These are phyloP conservation scores for Penicillium oxalicum DNA, from an alignment of 2,329 filamentous ascomycete genomes.

Conservation along the genomic window DNA sequence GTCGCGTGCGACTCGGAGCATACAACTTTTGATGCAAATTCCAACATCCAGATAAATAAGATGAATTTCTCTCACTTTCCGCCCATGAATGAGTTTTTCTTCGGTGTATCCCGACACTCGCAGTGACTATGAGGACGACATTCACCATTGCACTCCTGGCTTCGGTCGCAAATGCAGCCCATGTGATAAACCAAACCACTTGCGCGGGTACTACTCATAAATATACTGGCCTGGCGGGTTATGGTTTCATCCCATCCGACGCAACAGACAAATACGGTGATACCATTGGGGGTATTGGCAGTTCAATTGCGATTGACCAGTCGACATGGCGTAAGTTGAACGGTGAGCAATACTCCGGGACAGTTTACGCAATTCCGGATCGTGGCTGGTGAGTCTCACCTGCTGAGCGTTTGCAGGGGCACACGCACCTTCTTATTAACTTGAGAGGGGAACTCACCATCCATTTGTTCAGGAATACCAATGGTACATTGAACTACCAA, in stretches of 20 bases:
- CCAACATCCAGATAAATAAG: neutral
- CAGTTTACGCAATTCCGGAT: constrained; percentile 60
- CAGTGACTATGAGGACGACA: constrained; percentile 19
- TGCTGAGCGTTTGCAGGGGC: neutral
- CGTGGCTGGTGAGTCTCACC: constrained; percentile 53
- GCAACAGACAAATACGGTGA: constrained; percentile 62
- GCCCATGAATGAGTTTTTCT: no score
- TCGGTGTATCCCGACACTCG: neutral
- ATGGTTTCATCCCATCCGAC: constrained; percentile 54
- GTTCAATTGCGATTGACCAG: constrained; percentile 57
- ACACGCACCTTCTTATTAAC: neutral
- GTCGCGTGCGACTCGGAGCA: neutral
- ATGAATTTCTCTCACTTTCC: no score
- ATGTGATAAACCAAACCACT: constrained; percentile 44
- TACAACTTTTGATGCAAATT: neutral
- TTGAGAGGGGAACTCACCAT: neutral
- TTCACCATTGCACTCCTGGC: constrained; percentile 12
- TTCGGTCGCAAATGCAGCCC: constrained; percentile 12
- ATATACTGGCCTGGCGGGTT: constrained; percentile 64
- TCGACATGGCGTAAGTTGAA: constrained; percentile 52
- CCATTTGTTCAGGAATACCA: constrained; percentile 52
- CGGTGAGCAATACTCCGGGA: constrained; percentile 53
- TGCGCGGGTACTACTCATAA: constrained; percentile 58
- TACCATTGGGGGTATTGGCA: constrained; percentile 62
- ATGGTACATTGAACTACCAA: constrained; percentile 64